Conservation (phyloP, 75 land plant genomes). For the Sequoia sempervirens region DNA sequence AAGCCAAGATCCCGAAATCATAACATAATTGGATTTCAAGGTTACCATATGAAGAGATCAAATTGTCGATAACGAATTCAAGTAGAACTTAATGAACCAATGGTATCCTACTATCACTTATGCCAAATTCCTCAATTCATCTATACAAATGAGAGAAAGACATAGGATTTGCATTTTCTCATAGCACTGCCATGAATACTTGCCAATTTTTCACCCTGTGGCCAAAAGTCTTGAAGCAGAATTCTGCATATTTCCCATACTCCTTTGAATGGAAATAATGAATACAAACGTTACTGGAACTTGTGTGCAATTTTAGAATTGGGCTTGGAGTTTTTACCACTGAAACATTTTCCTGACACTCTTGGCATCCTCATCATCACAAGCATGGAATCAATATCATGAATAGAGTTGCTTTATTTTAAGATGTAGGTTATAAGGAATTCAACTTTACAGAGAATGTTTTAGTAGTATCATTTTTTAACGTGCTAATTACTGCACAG, state of each 20-base stretch:
- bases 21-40: too few species aligned
- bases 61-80: too few species aligned
- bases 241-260: slow-evolving; percentile 40
- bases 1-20: too few species aligned
- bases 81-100: too few species aligned
- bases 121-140: too few species aligned
- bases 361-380: background rate
- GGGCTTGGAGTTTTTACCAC: background rate
- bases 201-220: slow-evolving; percentile 58
- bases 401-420: background rate
- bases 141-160: too few species aligned
- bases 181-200: too few species aligned
- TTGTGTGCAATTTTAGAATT: background rate
- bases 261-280: slow-evolving; percentile 24
- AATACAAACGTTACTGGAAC: background rate
- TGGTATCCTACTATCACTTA: too few species aligned
- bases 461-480: background rate
- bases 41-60: too few species aligned
- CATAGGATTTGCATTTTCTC: too few species aligned
- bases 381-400: background rate
- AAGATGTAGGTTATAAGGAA: background rate
- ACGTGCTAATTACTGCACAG: background rate
- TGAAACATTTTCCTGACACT: background rate
- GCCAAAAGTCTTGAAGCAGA: slow-evolving; percentile 53
- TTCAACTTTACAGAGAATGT: background rate